phyloP scores from a whole-genome alignment of 257 asterid species.

The Galeopsis tetrahit region DNA sequence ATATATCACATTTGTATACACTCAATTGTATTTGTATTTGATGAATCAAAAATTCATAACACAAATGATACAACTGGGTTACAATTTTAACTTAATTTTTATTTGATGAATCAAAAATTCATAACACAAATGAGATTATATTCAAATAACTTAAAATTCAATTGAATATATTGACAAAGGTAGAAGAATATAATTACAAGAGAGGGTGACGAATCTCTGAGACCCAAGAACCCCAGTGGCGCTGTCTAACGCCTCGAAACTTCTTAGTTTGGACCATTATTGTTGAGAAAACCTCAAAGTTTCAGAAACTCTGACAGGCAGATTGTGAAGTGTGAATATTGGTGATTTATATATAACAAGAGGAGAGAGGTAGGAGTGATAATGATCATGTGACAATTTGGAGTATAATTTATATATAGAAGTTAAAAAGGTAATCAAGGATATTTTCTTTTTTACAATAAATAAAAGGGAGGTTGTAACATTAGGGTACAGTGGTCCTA shows the following conservation, averaged over 20 bases:
- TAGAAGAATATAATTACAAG: slow-evolving; percentile 46
- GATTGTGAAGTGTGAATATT: not conserved
- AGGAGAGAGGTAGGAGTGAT: not conserved
- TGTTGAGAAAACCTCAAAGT: not conserved
- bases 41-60: too few relatives aligned
- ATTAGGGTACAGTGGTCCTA: slow-evolving; percentile 30
- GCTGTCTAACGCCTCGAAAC: slow-evolving; percentile 90
- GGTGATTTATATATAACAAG: slow-evolving; percentile 19
- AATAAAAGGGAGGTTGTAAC: not conserved
- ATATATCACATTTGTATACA: not conserved
- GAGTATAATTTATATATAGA: slow-evolving; percentile 36
- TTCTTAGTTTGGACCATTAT: slow-evolving; percentile 76
- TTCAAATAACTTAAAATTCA: too few relatives aligned
- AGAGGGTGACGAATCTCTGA: slow-evolving; percentile 94
- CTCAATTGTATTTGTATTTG: too few relatives aligned
- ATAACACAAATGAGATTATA: too few relatives aligned
- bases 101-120: too few relatives aligned
- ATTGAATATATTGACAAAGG: too few relatives aligned
- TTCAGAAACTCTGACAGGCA: not conserved
- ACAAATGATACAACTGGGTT: too few relatives aligned
- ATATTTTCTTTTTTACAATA: not conserved
- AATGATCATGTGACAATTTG: slow-evolving; percentile 7
- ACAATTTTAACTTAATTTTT: too few relatives aligned
- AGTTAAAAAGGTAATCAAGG: not conserved
- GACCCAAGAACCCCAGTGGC: slow-evolving; percentile 99